These are phyloP conservation scores for Magnolia sinica DNA, from an alignment of 164 flowering plant species.

Conservation along the genomic window DNA sequence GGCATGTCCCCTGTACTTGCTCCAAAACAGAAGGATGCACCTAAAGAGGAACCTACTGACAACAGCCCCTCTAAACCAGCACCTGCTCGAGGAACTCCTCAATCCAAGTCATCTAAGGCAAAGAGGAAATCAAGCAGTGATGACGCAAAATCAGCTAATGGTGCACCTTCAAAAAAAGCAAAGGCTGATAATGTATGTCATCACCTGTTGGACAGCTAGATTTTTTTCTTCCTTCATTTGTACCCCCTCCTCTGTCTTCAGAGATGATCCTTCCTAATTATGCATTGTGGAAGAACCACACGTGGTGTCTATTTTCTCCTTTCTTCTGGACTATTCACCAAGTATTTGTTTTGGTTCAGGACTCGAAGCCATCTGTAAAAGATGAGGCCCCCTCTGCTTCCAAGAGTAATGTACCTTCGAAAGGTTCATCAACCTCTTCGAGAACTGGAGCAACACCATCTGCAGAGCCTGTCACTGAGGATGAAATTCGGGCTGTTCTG, in stretches of 20 bases:
- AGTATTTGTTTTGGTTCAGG: conserved; percentile 32
- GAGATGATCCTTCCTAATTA: not conserved
- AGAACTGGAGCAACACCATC: conserved; percentile 35
- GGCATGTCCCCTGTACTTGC: conserved; percentile 56
- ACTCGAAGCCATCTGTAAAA: conserved; percentile 49
- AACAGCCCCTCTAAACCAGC: conserved; percentile 60
- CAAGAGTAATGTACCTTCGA: conserved; percentile 39
- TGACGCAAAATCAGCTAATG: conserved; percentile 56
- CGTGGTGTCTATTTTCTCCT: not conserved
- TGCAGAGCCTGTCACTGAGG: conserved; percentile 77
- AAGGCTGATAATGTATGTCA: conserved; percentile 40
- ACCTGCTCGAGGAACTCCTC: conserved; percentile 57
- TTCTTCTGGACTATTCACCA: not conserved
- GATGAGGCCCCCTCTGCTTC: conserved; percentile 40
- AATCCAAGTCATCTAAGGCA: conserved; percentile 77
- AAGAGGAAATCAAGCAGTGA: conserved; percentile 79
- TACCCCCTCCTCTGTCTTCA: not conserved
- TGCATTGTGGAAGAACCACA: not conserved
- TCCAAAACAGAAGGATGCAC: conserved; percentile 71
- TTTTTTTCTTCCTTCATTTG: not conserved
- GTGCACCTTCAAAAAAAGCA: conserved; percentile 67
- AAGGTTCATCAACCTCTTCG: conserved; percentile 32
- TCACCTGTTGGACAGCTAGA: not conserved
- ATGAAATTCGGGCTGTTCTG: conserved; percentile 80
- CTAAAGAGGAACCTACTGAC: conserved; percentile 81